phyloP scores from a whole-genome alignment of 768 basidiomycete species.

The Pleurotus ostreatus region DNA sequence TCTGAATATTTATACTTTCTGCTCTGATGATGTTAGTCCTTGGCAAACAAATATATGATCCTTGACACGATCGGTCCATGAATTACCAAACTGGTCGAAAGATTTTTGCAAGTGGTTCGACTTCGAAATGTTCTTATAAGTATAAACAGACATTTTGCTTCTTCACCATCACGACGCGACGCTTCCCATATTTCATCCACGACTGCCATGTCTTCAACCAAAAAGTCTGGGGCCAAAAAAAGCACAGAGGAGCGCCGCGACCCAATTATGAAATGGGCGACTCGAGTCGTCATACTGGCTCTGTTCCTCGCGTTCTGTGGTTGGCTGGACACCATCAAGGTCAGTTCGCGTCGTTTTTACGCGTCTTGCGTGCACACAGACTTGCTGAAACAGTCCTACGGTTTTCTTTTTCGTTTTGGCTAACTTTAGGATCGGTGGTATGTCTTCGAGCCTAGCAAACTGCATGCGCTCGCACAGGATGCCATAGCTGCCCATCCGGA shows the following conservation, averaged over 20 bases:
- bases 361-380: too few species aligned
- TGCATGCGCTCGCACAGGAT: slow-evolving; percentile 71
- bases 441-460: slow-evolving; percentile 66
- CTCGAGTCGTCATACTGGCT: slow-evolving; percentile 27
- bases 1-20: neutral
- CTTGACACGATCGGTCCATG: too few species aligned
- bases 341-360: slow-evolving; percentile 16
- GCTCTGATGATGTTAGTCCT: neutral
- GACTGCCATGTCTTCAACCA: neutral
- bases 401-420: neutral
- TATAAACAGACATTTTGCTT: neutral
- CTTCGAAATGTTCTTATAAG: neutral
- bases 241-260: slow-evolving; percentile 2
- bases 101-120: neutral
- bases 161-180: too few species aligned
- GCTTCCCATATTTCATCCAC: neutral
- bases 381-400: too few species aligned
- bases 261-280: slow-evolving; percentile 30
- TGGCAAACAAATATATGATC: neutral
- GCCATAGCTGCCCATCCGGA: slow-evolving; percentile 66
- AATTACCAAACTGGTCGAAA: neutral
- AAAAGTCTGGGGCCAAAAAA: neutral
- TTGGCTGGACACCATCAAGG: slow-evolving; percentile 65
- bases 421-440: slow-evolving; percentile 76
- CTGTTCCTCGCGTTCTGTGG: slow-evolving; percentile 36